phyloP scores from a whole-genome alignment of 176 grass and related monocot species.

The Cenchrus fungigraminus region DNA sequence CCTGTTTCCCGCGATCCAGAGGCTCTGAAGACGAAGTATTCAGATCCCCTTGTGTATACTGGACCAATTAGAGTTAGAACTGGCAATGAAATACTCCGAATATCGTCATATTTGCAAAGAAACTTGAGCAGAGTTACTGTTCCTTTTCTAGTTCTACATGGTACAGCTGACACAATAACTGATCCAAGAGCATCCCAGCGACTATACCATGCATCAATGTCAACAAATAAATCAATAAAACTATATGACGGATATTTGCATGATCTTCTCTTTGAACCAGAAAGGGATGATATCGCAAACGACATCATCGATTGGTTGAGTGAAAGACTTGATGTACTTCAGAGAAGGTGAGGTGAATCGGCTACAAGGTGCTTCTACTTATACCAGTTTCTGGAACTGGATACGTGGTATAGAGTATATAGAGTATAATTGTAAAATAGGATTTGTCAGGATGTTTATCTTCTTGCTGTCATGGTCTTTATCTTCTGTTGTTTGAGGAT shows the following conservation, averaged over 20 bases:
- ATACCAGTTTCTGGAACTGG: conserved; percentile 27
- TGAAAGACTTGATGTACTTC: conserved; percentile 50
- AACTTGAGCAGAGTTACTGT: conserved; percentile 65
- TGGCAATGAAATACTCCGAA: conserved; percentile 71
- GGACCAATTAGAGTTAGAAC: conserved; percentile 85
- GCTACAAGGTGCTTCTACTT: conserved; percentile 33
- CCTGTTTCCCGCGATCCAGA: conserved; percentile 81
- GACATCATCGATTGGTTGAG: conserved; percentile 70
- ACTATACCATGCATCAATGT: conserved; percentile 63
- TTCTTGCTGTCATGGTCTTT: background rate
- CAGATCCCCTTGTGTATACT: conserved; percentile 82
- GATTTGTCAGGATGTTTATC: conserved; percentile 12
- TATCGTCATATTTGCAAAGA: conserved; percentile 71
- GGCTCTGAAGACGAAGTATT: conserved; percentile 71
- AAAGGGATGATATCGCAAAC: conserved; percentile 73
- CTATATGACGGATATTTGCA: conserved; percentile 68
- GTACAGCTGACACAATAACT: conserved; percentile 69
- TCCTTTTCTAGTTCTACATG: conserved; percentile 79
- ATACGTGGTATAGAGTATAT: conserved; percentile 35
- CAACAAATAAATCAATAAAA: conserved; percentile 66
- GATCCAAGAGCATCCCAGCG: conserved; percentile 52
- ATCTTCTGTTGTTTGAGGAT: conserved; percentile 32
- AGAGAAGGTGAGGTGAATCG: conserved; percentile 47
- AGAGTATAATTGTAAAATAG: conserved; percentile 40
- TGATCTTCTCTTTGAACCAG: conserved; percentile 80